Percentiles rank a stretch among this genome's conserved stretches.
These are phyloP conservation scores for Biscogniauxia mediterranea DNA, from an alignment of 2,329 filamentous ascomycete genomes.

Conservation along the genomic window DNA sequence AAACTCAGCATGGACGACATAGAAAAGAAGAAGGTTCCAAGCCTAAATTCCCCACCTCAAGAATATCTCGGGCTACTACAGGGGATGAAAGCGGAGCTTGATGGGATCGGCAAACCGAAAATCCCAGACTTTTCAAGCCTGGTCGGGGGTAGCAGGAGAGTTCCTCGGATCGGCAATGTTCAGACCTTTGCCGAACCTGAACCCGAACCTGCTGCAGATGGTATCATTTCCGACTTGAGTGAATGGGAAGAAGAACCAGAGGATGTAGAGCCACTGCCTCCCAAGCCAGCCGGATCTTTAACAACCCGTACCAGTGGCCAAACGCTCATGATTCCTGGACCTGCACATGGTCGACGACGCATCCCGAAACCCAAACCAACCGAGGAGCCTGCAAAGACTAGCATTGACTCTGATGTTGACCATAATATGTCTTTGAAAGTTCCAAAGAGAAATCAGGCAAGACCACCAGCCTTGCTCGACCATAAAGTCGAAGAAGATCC, in stretches of 20 bases:
- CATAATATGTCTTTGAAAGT: not conserved
- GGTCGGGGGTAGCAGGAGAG: conserved; percentile 19
- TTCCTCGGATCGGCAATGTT: conserved; percentile 5
- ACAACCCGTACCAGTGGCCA: conserved; percentile 3
- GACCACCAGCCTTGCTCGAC: not conserved
- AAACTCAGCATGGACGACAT: conserved; percentile 42
- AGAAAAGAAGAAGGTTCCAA: conserved; percentile 21
- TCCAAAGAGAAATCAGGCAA: not conserved
- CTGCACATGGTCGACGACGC: conserved; percentile 6
- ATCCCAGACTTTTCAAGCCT: conserved; percentile 30
- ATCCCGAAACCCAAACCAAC: conserved; percentile 3
- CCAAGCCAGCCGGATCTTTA: conserved; percentile 1
- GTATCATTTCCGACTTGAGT: conserved; percentile 47
- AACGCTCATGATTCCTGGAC: conserved; percentile 8
- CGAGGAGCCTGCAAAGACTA: conserved; percentile 7
- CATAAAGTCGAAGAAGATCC: not conserved
- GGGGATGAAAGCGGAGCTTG: conserved; percentile 42
- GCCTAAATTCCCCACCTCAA: conserved; percentile 28
- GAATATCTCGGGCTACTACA: conserved; percentile 46
- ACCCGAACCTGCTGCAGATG: conserved; percentile 25
- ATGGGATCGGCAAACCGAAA: conserved; percentile 26
- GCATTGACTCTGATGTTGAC: conserved; percentile 2
- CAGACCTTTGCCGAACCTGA: conserved; percentile 10
- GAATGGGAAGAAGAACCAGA: conserved; percentile 50
- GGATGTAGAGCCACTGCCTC: conserved; percentile 12